Base-by-base conservation (phyloP, 306 rosid species). In the Hippophae gyantsensis region DNA sequence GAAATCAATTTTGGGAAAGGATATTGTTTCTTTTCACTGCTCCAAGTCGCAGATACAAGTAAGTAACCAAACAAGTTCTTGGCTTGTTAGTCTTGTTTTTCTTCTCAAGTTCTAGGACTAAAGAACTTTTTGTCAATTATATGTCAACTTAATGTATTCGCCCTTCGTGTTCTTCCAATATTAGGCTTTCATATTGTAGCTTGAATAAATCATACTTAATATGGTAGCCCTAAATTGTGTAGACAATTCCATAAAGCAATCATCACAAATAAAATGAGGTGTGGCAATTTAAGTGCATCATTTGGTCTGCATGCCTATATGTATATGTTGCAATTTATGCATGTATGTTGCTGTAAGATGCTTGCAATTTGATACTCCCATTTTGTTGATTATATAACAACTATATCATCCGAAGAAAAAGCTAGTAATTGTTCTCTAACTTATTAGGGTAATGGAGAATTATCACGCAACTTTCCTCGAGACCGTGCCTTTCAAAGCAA, bases 1-100 rank as follows among this genome's bases (percentile, higher is more conserved):
- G 97, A 79, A 90, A 90, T 72, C 97, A 90, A 56, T 90, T 82
- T 62, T 90, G 97, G 97, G 97, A 90, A 77, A 82, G 97, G 72
- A 82, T 90, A 70, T 74, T 84, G 72, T 82, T 82, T 67, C 94
- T 87, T 72, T 90, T 90, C 80, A 90, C 95, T 7, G 87, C 97
- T 76, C 95, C 95, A 47, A 82, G 86, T 71, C 86, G 97, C 76
- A 76, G 97, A 90, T 90, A 84, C 86, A 90, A 82, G 97, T 90
- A 77, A 63, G 55, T 18, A 18, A 18, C 23, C 23, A 68, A 51
- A 5, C 27, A 48, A 10, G 42, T 49, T 50, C 6, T 50, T 26
- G 44, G 8, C 52, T 7, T 46, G 3, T 38, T 25, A 49, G 18
- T 48, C 50, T 57, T 63, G 9, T 18, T 57, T 56, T 32, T 52